Conservation (phyloP, 768 basidiomycete genomes). For the Rhizopogon salebrosus region DNA sequence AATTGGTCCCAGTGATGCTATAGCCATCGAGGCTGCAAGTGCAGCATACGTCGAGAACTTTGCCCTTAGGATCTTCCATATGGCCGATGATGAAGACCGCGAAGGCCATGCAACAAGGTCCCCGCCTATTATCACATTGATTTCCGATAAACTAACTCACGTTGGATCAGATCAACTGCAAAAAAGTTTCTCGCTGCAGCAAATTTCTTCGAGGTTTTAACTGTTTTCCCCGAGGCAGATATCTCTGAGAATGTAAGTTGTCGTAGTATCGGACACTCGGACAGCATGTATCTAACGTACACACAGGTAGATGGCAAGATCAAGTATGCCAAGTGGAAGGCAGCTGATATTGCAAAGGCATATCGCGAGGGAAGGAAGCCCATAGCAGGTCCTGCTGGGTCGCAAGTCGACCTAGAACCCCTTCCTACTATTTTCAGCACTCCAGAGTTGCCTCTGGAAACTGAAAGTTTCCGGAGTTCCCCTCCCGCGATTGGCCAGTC, state of each 20-base stretch:
- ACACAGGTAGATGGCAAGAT: conserved; percentile 82
- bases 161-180: conserved; percentile 64
- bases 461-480: conserved; percentile 21
- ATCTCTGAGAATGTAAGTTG: conserved; percentile 51
- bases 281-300: conserved; percentile 1
- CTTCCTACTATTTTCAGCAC: conserved; percentile 3
- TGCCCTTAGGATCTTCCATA: conserved; percentile 81
- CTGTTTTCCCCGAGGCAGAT: conserved; percentile 60
- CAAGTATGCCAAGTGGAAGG: conserved; percentile 96
- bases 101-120: conserved; percentile 72
- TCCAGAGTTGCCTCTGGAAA: conserved; percentile 13
- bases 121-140: conserved; percentile 7
- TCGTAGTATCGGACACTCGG: neutral
- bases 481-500: conserved; percentile 19
- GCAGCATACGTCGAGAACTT: conserved; percentile 95
- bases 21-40: conserved; percentile 77
- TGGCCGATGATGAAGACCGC: conserved; percentile 90
- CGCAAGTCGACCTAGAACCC: conserved; percentile 21
- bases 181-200: conserved; percentile 94
- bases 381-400: conserved; percentile 68
- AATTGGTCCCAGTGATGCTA: conserved; percentile 70
- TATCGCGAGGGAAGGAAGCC: conserved; percentile 90
- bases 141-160: conserved; percentile 5
- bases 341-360: conserved; percentile 90
- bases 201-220: conserved; percentile 89